These are phyloP conservation scores for Zostera marina DNA, from an alignment of 116 monocot species.

Conservation along the genomic window DNA sequence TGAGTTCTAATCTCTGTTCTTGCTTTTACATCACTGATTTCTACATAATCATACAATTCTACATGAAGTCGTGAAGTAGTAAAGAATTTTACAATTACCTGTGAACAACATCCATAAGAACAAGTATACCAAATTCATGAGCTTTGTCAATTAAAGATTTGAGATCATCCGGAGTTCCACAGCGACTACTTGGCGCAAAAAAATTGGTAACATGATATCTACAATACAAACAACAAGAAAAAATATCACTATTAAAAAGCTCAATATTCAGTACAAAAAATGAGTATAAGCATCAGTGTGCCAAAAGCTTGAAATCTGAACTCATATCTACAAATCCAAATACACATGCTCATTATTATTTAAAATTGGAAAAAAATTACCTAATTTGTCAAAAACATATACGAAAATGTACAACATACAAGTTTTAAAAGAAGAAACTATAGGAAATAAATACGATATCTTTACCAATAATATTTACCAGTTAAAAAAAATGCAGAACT, in stretches of 20 bases:
- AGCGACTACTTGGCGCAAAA: constrained; percentile 98
- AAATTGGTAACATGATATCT: constrained; percentile 99
- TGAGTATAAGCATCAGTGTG: background rate
- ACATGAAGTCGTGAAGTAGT: too few species aligned
- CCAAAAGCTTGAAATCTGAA: too few species aligned
- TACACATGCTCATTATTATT: background rate
- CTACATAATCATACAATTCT: too few species aligned
- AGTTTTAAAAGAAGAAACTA: too few species aligned
- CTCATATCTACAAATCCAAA: background rate
- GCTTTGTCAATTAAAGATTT: constrained; percentile 94
- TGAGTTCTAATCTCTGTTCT: too few species aligned
- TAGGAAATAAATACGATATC: too few species aligned
- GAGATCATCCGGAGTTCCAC: constrained; percentile 97
- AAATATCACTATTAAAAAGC: background rate
- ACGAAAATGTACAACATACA: too few species aligned
- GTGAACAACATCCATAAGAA: constrained; percentile 99
- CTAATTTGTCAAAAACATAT: too few species aligned
- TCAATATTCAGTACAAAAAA: background rate
- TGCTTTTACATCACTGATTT: too few species aligned
- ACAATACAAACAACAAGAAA: constrained; percentile 5
- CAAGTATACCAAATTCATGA: constrained; percentile 94
- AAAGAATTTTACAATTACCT: constrained; percentile 25
- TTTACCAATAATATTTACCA: too few species aligned
- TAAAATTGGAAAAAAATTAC: too few species aligned
- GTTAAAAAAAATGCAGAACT: too few species aligned